Evolutionary conservation across 441 rosid species (phyloP).

Genomic region (Geranium incanum): DNA sequence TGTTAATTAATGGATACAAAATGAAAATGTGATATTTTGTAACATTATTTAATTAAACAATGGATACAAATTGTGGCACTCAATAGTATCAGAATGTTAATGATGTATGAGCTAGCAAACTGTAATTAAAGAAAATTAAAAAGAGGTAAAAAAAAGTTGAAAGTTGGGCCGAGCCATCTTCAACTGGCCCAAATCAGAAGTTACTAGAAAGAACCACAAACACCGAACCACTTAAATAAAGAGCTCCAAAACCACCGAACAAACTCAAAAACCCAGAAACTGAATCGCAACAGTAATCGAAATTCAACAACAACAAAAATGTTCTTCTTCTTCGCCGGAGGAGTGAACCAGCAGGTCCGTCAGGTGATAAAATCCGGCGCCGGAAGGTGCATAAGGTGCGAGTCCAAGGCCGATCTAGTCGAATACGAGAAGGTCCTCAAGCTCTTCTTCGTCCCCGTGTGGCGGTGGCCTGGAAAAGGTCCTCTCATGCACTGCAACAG

Average conservation of each 20-base stretch:
- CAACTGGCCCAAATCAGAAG: conserved; percentile 30
- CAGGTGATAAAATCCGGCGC: conserved; percentile 57
- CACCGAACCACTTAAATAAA: neutral
- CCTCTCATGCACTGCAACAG: conserved; percentile 45
- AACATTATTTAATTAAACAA: too few relatives aligned
- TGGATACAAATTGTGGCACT: too few relatives aligned
- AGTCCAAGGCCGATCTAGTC: conserved; percentile 68
- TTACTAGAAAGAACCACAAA: too few relatives aligned
- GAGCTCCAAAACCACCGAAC: neutral
- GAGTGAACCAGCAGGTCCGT: conserved; percentile 66
- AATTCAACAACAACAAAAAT: conserved; percentile 16
- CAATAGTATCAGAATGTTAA: too few relatives aligned
- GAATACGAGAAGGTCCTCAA: conserved; percentile 76
- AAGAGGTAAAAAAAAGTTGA: too few relatives aligned
- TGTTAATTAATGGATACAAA: too few relatives aligned
- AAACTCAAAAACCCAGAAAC: too few relatives aligned
- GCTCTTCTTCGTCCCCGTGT: conserved; percentile 70
- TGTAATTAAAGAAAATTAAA: too few relatives aligned
- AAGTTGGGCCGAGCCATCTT: too few relatives aligned
- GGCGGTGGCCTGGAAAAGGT: conserved; percentile 71
- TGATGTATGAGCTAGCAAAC: too few relatives aligned
- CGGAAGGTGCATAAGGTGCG: conserved; percentile 61
- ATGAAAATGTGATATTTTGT: too few relatives aligned
- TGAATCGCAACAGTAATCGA: neutral
- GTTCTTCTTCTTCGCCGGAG: conserved; percentile 87